Percentiles rank a stretch among this genome's conserved stretches.
phyloP scores from a whole-genome alignment of 805 yeast species.

The Schwanniomyces yamadae region DNA sequence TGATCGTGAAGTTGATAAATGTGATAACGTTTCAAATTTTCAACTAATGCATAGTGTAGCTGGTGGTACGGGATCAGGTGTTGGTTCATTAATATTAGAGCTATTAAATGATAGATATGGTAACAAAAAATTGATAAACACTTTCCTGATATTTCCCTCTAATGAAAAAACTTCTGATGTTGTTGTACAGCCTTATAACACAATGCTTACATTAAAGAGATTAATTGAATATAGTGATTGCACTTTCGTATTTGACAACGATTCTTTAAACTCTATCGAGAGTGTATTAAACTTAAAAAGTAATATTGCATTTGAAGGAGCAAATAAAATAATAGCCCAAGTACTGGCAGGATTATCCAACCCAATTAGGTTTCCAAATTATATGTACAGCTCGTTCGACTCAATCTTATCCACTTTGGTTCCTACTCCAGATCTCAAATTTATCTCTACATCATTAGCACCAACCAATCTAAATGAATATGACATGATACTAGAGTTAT shows the following conservation, averaged over 20 bases:
- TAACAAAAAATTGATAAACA: conserved; percentile 76
- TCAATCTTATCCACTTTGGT: conserved; percentile 78
- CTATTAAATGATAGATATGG: conserved; percentile 72
- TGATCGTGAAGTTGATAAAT: conserved; percentile 85
- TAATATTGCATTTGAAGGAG: conserved; percentile 69
- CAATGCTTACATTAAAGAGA: conserved; percentile 76
- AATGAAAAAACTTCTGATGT: conserved; percentile 81
- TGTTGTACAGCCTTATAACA: conserved; percentile 97
- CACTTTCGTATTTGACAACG: conserved; percentile 87
- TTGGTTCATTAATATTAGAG: conserved; percentile 82
- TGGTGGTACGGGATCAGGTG: conserved; percentile 98
- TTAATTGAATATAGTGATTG: conserved; percentile 84
- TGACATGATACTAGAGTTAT: conserved; percentile 79
- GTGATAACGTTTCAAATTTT: conserved; percentile 88
- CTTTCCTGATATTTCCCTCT: conserved; percentile 85
- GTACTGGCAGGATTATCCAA: conserved; percentile 84
- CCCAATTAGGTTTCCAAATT: conserved; percentile 87
- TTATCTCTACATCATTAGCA: conserved; percentile 39
- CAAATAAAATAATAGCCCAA: conserved; percentile 82
- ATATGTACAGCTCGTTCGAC: conserved; percentile 82
- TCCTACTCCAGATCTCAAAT: conserved; percentile 76
- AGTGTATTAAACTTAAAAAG: conserved; percentile 30
- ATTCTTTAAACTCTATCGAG: conserved; percentile 74
- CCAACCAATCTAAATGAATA: conserved; percentile 72
- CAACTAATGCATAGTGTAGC: conserved; percentile 93